These are phyloP conservation scores for Annona cherimola DNA, from an alignment of 164 flowering plant species.

Conservation along the genomic window DNA sequence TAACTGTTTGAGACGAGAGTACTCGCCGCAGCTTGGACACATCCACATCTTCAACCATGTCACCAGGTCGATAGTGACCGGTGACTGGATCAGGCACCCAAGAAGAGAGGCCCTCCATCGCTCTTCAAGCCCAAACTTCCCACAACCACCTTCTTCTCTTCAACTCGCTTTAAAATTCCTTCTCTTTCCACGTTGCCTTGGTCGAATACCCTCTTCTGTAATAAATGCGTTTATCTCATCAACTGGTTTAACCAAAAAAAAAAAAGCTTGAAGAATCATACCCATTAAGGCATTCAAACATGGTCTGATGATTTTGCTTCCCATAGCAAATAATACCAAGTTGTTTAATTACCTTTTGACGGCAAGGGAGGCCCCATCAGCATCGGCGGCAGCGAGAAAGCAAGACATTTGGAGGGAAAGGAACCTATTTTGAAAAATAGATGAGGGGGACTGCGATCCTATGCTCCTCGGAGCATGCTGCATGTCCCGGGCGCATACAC, in stretches of 20 bases:
- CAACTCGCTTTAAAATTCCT: background rate
- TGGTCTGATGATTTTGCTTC: background rate
- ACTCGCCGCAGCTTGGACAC: conserved; percentile 4
- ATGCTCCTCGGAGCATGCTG: too few species aligned
- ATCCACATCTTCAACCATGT: conserved; percentile 1
- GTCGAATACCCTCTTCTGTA: conserved; percentile 3
- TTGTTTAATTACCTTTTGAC: conserved; percentile 40
- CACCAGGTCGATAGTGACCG: conserved; percentile 8
- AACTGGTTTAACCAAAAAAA: background rate
- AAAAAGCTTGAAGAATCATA: background rate
- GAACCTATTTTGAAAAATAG: background rate
- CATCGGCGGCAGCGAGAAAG: conserved; percentile 39
- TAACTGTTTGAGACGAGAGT: conserved; percentile 4
- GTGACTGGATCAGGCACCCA: conserved; percentile 16
- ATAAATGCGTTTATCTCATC: too few species aligned
- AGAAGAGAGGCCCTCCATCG: background rate
- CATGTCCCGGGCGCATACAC: too few species aligned
- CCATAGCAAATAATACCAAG: too few species aligned
- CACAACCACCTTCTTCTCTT: background rate
- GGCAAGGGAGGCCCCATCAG: conserved; percentile 32
- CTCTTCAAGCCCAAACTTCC: background rate
- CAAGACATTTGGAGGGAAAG: conserved; percentile 47
- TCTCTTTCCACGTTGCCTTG: background rate
- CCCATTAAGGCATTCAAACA: too few species aligned
- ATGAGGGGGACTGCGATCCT: too few species aligned